phyloP scores from a whole-genome alignment of 495 filamentous ascomycete genomes.

The Apiosordaria backusii region DNA sequence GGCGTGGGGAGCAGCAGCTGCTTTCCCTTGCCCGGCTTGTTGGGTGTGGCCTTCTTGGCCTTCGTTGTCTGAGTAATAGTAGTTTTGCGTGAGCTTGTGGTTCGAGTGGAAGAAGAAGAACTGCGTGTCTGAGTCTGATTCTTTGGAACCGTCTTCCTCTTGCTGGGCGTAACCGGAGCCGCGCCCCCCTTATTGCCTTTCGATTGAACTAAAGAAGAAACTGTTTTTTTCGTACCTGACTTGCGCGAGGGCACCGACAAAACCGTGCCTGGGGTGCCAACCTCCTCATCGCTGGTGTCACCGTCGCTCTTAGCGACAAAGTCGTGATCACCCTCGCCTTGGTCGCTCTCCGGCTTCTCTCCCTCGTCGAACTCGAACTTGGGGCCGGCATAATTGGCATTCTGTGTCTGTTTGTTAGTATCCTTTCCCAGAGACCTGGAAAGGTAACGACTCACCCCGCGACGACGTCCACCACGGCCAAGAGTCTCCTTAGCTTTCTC shows the following conservation, averaged over 20 bases:
- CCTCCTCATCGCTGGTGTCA: neutral
- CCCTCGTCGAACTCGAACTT: neutral
- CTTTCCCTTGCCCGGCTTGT: conserved; percentile 1
- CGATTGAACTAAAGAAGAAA: conserved; percentile 13
- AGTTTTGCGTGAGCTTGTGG: conserved; percentile 20
- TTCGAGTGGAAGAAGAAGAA: conserved; percentile 4
- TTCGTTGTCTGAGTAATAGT: neutral
- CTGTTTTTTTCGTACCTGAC: conserved; percentile 2
- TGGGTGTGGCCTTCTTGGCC: conserved; percentile 10
- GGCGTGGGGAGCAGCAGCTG: neutral
- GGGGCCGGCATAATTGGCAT: neutral
- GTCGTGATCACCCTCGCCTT: neutral
- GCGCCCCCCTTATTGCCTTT: conserved; percentile 6
- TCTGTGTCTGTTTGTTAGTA: neutral
- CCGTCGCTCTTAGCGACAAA: conserved; percentile 1
- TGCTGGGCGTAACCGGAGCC: neutral
- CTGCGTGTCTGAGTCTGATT: conserved; percentile 4
- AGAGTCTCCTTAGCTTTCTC: conserved; percentile 62
- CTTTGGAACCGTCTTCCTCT: neutral
- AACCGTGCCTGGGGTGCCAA: neutral
- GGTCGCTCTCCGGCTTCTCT: neutral
- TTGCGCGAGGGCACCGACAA: neutral
- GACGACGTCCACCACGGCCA: conserved; percentile 74
- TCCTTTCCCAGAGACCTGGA: neutral
- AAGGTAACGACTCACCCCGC: conserved; percentile 42